Base-by-base conservation (phyloP, 495 filamentous ascomycete species). In the Aspergillus homomorphus region DNA sequence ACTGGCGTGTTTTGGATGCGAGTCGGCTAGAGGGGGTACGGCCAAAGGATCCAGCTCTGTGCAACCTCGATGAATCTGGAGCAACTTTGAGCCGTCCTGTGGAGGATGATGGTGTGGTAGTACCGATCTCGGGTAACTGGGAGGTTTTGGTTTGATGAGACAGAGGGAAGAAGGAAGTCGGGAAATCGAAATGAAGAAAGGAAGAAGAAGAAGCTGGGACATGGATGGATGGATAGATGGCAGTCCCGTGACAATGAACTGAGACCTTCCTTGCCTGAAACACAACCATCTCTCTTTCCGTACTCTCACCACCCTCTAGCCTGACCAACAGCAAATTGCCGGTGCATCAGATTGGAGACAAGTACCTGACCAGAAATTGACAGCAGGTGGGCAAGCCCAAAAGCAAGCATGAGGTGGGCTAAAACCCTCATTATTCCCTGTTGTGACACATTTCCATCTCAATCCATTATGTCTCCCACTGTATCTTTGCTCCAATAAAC, bases 31-130 rank as follows among this genome's bases (percentile, higher is more conserved):
- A 51, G 24, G 28, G n/a, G 23, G 4, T 23, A 51, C 48, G n/a
- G 23, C 48, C 48, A 51, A 28, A 51, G 30, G 48, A 51, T 51
- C 48, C 48, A 51, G 48, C 48, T 28, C 28, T 51, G 48, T 51
- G 48, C 18, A 5, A 51, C 48, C 48, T n/a, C 24, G 10, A 22
- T 50, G 46, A 38, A 38, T 50, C 26, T 50, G 46, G 22, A 50
- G 46, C 26, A 50, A 28, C 22, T 26, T 30, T 15, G 48, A 18
- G 33, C 33, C 33, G 33, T 38, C 33, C 33, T 7, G 4, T 5
- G 33, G 10, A 38, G 33, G 33, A 12, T 38, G 33, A 38, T 38
- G 33, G 33, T 38, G 33, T 38, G 33, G 33, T 38, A 38, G 33
- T 14, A 38, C 33, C 33, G 33, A 38, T 38, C 6, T 38, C 33